These are phyloP conservation scores for Ophiostoma triangulosporum DNA, from an alignment of 2,329 filamentous ascomycete genomes.

Conservation along the genomic window DNA sequence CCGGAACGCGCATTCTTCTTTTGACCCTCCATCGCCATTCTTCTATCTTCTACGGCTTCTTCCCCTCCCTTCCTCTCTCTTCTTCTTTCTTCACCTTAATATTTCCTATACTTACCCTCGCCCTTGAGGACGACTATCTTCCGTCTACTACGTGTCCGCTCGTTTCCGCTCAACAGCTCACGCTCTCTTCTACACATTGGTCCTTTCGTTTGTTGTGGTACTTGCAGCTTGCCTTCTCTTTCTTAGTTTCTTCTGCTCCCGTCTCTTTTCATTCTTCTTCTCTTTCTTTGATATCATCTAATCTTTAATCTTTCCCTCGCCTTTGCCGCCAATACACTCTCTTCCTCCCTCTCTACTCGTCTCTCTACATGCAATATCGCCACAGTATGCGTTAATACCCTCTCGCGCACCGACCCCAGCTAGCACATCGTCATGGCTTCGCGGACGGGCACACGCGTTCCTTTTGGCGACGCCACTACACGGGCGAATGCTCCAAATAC, in stretches of 20 bases:
- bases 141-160: neutral
- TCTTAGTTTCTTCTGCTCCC: neutral
- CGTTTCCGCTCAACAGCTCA: neutral
- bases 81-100: neutral
- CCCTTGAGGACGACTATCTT: neutral
- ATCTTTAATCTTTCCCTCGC: neutral
- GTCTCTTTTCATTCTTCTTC: neutral
- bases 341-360: neutral
- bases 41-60: neutral
- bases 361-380: neutral
- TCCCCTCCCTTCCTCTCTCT: constrained; percentile 1
- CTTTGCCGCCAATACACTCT: neutral
- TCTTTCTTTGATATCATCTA: neutral
- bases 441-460: constrained; percentile 16
- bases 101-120: neutral
- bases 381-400: neutral
- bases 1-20: constrained; percentile 4
- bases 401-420: constrained; percentile 6
- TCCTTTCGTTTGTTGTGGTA: constrained; percentile 2
- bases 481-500: constrained; percentile 17
- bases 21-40: neutral
- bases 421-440: constrained; percentile 16
- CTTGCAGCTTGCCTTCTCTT: neutral
- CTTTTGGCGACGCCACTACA: constrained; percentile 19
- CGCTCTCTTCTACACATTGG: neutral